Base-by-base conservation (phyloP, 1,284 basidiomycete genomes). In the Neonothopanus nambi region DNA sequence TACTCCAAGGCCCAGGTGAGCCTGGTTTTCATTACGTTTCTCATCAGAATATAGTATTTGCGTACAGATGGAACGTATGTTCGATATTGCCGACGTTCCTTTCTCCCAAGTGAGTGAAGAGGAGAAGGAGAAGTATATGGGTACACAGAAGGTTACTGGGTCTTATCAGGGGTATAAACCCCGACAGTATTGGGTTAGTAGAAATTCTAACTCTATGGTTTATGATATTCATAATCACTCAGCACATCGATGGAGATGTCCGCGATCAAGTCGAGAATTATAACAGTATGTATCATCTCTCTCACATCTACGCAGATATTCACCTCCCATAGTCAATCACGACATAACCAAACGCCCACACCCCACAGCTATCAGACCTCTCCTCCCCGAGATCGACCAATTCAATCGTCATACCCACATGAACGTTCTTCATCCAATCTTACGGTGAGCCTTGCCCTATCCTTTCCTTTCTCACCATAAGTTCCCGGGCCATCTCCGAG, bases 81-180 rank as follows among this genome's bases (percentile, higher is more conserved):
- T 85, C 54, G 81, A 85, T 59, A 81, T 88, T 48, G 83, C 82
- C 17, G 77, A 88, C 56, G 59, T 86, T 12, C 77, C 85, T 0
- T 83, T 89, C 59, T 61, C 76, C 0, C 67, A 70, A 36, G 82
- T 85, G 1, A 57, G 63, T 5, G 70, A 76, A 0, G 79, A 81
- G 38, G 87, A 89, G 61, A 89, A 89, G 66, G 62, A 67, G 48
- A 63, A 63, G 18, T 84, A 83, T 60, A 68, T 65, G n/a, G 75
- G 67, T 0, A 73, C 76, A 52, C 76, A 78, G 48, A 79, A 81
- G 53, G 70, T 71, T 46, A 73, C 71, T 0, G 79, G 81, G 7
- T 78, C 80, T 1, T 84, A 76, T 55, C 74, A 81, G 60, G 85
- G 84, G 3, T 87, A 86, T 59, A 86, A 86, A 59, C 67, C 68